Base-by-base conservation (phyloP, 345 rosid species). In the Eutrema heterophyllum region DNA sequence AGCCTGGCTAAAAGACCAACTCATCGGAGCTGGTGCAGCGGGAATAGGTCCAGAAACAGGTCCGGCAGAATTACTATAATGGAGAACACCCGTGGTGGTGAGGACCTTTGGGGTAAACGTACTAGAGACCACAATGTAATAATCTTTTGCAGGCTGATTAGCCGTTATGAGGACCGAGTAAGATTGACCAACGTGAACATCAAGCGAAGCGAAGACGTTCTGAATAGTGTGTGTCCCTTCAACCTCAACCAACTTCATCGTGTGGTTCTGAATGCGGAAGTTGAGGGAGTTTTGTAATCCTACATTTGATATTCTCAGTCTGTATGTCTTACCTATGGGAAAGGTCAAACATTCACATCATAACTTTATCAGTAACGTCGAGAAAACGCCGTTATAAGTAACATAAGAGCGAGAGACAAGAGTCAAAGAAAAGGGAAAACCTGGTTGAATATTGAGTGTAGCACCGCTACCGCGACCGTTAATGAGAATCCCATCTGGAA, bases 171-270 rank as follows among this genome's bases (percentile, higher is more conserved):
- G 82, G 50, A 94, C 91, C 0, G 97, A 94, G 77, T 73, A 86
- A 18, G 96, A 93, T 75, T 93, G 98, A 16, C 98, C 97, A 0
- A 85, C 81, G 55, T 93, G 98, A 72, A 93, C 83, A 44, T 91
- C 97, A 5, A 93, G 86, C 0, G 96, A 89, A 6, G 98, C 88
- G 75, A 78, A 87, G 48, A 85, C 72, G 5, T 81, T 82, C 57
- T 93, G 98, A 38, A 93, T 78, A 18, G 91, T 86, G 35, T 93
- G 96, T 5, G 89, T 93, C 49, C 97, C 98, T 80, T 93, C 97
- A 18, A 93, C 96, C 79, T 93, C 98, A 12, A 91, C 89, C 59
- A 93, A 33, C 68, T 72, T 85, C 90, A 93, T 73, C 68, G 45
- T 82, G 81, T 93, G 98, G 80, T 87, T 87, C 71, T 89, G 92